A percentile compares a stretch with the other conserved stretches of the same genome.
Evolutionary conservation across 345 rosid genomes (phyloP).

Genomic region (Rhizophora mangle): DNA sequence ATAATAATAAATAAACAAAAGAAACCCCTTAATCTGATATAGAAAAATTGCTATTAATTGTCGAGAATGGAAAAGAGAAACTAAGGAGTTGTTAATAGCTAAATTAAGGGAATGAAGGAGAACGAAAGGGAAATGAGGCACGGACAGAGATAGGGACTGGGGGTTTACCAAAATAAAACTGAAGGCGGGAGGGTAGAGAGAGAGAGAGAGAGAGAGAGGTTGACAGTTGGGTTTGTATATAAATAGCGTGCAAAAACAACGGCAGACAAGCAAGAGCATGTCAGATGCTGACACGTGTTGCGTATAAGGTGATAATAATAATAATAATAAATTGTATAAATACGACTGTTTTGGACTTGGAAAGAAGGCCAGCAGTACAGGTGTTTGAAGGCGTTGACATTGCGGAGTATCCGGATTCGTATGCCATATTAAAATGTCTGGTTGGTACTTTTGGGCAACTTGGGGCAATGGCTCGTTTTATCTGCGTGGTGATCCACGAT

Average conservation of each 20-base stretch:
- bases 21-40: too few species aligned
- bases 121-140: neutral
- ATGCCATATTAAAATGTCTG: too few species aligned
- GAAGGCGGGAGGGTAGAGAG: constrained; percentile 22
- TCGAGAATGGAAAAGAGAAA: too few species aligned
- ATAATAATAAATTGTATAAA: neutral
- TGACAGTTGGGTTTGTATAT: neutral
- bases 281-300: constrained; percentile 29
- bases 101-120: neutral
- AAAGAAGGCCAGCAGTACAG: too few species aligned
- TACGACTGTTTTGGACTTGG: too few species aligned
- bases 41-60: too few species aligned
- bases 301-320: neutral
- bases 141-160: neutral
- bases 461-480: too few species aligned
- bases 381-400: too few species aligned
- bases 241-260: constrained; percentile 20
- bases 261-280: neutral
- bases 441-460: too few species aligned
- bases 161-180: constrained; percentile 7
- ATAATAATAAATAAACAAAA: neutral
- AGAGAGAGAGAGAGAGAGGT: constrained; percentile 1
- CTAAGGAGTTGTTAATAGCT: neutral
- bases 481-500: too few species aligned
- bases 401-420: too few species aligned